Conservation (phyloP, 2,329 filamentous ascomycete genomes). For the Rhynchosporium graminicola region DNA sequence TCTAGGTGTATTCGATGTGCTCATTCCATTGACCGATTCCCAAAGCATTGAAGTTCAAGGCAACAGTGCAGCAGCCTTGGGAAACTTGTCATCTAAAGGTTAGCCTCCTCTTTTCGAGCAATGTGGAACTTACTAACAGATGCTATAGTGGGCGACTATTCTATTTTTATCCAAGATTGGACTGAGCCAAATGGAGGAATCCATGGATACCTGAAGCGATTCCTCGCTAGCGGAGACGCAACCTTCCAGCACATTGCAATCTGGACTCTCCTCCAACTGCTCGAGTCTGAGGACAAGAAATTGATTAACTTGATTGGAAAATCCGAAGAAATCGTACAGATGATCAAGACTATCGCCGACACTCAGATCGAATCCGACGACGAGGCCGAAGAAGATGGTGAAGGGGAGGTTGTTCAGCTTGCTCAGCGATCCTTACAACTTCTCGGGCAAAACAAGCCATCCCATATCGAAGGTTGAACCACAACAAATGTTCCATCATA, state of each 20-base stretch:
- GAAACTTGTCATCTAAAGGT: slow-evolving; percentile 97
- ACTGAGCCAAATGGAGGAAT: slow-evolving; percentile 89
- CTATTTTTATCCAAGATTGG: slow-evolving; percentile 95
- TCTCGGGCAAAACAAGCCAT: slow-evolving; percentile 73
- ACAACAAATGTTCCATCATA: slow-evolving; percentile 26
- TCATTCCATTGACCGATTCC: slow-evolving; percentile 93
- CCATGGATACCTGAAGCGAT: slow-evolving; percentile 90
- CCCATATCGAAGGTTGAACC: slow-evolving; percentile 74
- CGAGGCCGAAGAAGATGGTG: slow-evolving; percentile 84
- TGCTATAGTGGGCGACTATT: slow-evolving; percentile 83
- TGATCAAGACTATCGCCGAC: slow-evolving; percentile 89
- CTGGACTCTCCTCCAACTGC: slow-evolving; percentile 92
- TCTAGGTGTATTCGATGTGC: slow-evolving; percentile 90
- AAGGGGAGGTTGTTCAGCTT: slow-evolving; percentile 88
- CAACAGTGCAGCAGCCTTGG: slow-evolving; percentile 93
- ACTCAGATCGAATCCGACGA: slow-evolving; percentile 85
- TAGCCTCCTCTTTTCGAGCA: slow-evolving; percentile 39
- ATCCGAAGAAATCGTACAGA: slow-evolving; percentile 86
- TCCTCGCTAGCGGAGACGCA: slow-evolving; percentile 89
- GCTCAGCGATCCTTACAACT: slow-evolving; percentile 89
- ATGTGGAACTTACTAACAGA: slow-evolving; percentile 36
- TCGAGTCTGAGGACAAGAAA: slow-evolving; percentile 90
- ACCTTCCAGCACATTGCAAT: slow-evolving; percentile 99
- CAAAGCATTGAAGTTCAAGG: slow-evolving; percentile 97
- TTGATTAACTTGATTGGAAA: slow-evolving; percentile 87